Evolutionary conservation across 257 asterid species (phyloP).

Genomic region (Solanum okadae): DNA sequence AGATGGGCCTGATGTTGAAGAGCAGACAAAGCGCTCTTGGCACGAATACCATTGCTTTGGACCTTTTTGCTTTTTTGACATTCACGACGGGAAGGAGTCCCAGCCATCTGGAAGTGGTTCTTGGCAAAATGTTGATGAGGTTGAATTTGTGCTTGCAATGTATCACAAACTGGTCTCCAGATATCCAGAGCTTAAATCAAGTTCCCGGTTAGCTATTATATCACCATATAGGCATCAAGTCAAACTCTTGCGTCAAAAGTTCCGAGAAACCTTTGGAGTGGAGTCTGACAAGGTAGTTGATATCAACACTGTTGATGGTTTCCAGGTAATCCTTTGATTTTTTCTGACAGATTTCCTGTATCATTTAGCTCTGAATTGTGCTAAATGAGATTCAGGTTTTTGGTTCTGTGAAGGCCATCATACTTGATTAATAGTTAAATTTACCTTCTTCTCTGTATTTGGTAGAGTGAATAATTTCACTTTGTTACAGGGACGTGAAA

Average conservation of each 20-base stretch:
- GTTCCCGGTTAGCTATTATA: conserved; percentile 81
- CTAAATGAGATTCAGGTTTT: background rate
- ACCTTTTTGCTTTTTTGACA: conserved; percentile 91
- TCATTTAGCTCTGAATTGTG: background rate
- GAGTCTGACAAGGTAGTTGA: conserved; percentile 76
- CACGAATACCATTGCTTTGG: conserved; percentile 81
- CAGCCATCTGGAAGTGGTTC: conserved; percentile 77
- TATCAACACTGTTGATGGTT: conserved; percentile 93
- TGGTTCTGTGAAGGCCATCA: background rate
- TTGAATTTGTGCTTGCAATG: conserved; percentile 69
- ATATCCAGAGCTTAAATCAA: conserved; percentile 81
- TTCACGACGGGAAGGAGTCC: conserved; percentile 75
- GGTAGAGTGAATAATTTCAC: background rate
- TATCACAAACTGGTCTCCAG: conserved; percentile 60
- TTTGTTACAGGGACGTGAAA: conserved; percentile 80
- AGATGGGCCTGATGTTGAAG: conserved; percentile 73
- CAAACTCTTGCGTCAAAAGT: conserved; percentile 63
- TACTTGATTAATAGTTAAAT: background rate
- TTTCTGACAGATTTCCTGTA: background rate
- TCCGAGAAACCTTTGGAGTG: conserved; percentile 55
- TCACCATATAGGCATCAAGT: conserved; percentile 84
- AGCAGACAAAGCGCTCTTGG: conserved; percentile 71
- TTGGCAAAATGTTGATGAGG: conserved; percentile 82
- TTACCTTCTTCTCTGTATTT: background rate
- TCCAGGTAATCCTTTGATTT: conserved; percentile 49